Evolutionary conservation across 495 filamentous ascomycete genomes (phyloP).

Genomic region (Wilcoxina mikolae): DNA sequence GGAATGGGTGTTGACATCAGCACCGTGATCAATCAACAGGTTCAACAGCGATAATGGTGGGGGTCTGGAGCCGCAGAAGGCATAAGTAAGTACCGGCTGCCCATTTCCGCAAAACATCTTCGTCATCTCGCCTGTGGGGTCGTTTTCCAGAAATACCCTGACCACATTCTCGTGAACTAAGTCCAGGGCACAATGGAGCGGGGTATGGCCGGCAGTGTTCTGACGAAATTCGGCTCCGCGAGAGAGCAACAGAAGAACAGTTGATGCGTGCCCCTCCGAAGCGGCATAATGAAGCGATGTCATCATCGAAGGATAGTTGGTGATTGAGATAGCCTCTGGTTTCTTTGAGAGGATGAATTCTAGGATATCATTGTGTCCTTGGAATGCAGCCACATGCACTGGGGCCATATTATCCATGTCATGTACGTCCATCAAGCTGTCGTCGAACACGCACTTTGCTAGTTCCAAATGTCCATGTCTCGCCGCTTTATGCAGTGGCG

Average conservation of each 20-base stretch:
- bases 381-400: constrained; percentile 11
- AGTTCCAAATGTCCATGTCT: constrained; percentile 5
- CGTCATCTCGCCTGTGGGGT: background rate
- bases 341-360: constrained; percentile 10
- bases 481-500: constrained; percentile 11
- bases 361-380: constrained; percentile 13
- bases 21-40: background rate
- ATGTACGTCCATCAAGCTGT: background rate
- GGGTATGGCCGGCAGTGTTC: constrained; percentile 3
- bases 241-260: constrained; percentile 12
- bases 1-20: constrained; percentile 1
- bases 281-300: constrained; percentile 19
- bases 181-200: constrained; percentile 4
- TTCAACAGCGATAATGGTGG: background rate
- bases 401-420: constrained; percentile 4
- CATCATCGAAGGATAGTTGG: constrained; percentile 4
- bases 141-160: background rate
- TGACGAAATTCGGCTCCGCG: constrained; percentile 14
- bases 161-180: background rate
- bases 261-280: constrained; percentile 10
- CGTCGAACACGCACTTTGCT: background rate
- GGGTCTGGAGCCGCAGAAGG: background rate
- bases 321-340: background rate
- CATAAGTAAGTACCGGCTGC: constrained; percentile 1
- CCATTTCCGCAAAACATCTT: background rate